phyloP scores from a whole-genome alignment of 169 alveolate species.

The Babesia ovis region DNA sequence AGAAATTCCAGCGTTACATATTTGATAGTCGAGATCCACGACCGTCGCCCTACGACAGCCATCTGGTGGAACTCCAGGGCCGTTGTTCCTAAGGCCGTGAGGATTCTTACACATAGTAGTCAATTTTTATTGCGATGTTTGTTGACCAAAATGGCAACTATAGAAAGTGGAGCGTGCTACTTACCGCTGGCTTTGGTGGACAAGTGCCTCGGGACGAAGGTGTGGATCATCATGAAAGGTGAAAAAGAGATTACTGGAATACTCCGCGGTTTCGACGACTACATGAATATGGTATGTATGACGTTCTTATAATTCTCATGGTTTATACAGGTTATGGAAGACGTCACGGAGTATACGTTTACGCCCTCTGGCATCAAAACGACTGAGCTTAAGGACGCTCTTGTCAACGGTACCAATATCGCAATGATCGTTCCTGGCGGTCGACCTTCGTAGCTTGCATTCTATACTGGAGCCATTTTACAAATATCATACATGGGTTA shows the following conservation, averaged over 20 bases:
- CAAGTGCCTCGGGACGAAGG: constrained; percentile 90
- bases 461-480: no score
- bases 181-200: constrained; percentile 92
- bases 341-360: constrained; percentile 83
- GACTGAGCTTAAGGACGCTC: constrained; percentile 77
- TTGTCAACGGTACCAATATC: constrained; percentile 81
- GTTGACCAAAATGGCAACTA: constrained; percentile 66
- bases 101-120: no score
- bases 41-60: no score
- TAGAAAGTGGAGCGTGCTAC: constrained; percentile 75
- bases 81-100: no score
- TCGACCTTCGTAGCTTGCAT: no score
- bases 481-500: no score
- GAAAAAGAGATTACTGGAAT: constrained; percentile 87
- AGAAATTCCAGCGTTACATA: no score
- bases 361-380: constrained; percentile 72
- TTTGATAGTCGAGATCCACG: no score
- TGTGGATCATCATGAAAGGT: constrained; percentile 88
- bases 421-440: constrained; percentile 88
- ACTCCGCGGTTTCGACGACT: constrained; percentile 92
- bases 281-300: constrained; percentile 86
- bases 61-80: no score
- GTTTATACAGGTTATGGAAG: constrained; percentile 80
- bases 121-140: no score
- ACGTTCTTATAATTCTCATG: not conserved